Conservation (phyloP, 495 filamentous ascomycete species). For the Emericellopsis terricola region DNA sequence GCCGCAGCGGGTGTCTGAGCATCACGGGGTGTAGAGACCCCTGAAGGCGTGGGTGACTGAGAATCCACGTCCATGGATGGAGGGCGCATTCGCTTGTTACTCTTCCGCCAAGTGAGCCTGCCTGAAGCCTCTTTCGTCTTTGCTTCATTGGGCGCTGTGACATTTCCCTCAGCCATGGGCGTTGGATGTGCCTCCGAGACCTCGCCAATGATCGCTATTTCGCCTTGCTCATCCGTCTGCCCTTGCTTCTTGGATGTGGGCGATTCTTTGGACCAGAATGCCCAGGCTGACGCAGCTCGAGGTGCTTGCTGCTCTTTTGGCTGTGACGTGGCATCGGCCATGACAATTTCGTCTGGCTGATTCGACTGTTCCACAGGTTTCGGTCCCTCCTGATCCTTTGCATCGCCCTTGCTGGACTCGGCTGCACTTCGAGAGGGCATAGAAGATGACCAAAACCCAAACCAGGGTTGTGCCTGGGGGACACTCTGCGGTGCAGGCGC, state of each 20-base stretch:
- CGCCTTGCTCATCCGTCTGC: slow-evolving; percentile 30
- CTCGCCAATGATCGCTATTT: slow-evolving; percentile 52
- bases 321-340: background rate
- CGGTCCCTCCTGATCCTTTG: background rate
- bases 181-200: slow-evolving; percentile 44
- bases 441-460: slow-evolving; percentile 28
- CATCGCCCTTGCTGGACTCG: no score
- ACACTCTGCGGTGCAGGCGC: slow-evolving; percentile 3
- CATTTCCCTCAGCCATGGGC: slow-evolving; percentile 35
- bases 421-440: slow-evolving; percentile 2
- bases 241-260: slow-evolving; percentile 16
- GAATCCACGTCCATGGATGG: slow-evolving; percentile 26
- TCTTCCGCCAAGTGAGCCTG: slow-evolving; percentile 13
- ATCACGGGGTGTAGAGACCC: background rate
- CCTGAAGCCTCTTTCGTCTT: slow-evolving; percentile 13
- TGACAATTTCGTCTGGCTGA: background rate
- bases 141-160: slow-evolving; percentile 21
- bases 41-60: background rate
- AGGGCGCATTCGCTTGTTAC: slow-evolving; percentile 27
- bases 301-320: slow-evolving; percentile 5
- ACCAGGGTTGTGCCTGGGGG: slow-evolving; percentile 26
- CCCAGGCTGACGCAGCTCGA: slow-evolving; percentile 55
- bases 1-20: background rate
- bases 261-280: slow-evolving; percentile 63
- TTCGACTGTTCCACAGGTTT: background rate